Percentiles rank a stretch among this genome's conserved stretches.
These are phyloP conservation scores for Suhomyces kilbournensis DNA, from an alignment of 805 yeast genomes.

Conservation along the genomic window DNA sequence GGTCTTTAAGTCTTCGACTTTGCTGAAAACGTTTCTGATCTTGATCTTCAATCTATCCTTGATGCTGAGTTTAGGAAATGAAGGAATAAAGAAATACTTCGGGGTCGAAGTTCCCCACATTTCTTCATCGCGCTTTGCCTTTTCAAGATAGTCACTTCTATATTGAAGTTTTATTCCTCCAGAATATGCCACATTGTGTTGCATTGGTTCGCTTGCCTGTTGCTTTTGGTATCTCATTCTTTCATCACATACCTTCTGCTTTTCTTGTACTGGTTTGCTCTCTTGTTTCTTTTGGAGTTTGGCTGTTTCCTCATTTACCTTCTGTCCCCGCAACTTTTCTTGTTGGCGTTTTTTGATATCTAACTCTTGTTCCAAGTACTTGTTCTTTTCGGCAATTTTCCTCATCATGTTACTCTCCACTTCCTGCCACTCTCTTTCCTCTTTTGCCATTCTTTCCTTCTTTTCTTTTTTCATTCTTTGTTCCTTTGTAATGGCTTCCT, in stretches of 20 bases:
- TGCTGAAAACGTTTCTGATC: background rate
- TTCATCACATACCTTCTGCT: background rate
- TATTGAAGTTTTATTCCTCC: background rate
- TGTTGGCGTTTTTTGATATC: background rate
- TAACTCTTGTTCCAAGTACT: background rate
- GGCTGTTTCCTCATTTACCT: background rate
- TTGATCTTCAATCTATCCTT: background rate
- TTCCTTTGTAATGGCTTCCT: background rate
- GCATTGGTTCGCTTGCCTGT: background rate
- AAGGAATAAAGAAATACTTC: background rate
- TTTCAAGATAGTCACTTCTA: background rate
- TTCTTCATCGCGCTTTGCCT: background rate
- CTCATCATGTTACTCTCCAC: background rate
- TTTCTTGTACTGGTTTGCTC: background rate
- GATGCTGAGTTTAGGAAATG: background rate
- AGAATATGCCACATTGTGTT: background rate
- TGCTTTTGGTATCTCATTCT: too few species aligned
- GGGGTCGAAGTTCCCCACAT: background rate
- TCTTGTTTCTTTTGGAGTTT: background rate
- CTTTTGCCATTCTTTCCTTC: background rate
- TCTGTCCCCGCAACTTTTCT: background rate
- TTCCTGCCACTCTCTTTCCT: background rate
- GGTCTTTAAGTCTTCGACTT: background rate
- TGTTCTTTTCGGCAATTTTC: background rate
- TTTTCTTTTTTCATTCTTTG: background rate